Evolutionary conservation across 169 alveolate genomes (phyloP), one percentile per base, ranked within the genome.

Genomic region (Perkinsus olseni): DNA sequence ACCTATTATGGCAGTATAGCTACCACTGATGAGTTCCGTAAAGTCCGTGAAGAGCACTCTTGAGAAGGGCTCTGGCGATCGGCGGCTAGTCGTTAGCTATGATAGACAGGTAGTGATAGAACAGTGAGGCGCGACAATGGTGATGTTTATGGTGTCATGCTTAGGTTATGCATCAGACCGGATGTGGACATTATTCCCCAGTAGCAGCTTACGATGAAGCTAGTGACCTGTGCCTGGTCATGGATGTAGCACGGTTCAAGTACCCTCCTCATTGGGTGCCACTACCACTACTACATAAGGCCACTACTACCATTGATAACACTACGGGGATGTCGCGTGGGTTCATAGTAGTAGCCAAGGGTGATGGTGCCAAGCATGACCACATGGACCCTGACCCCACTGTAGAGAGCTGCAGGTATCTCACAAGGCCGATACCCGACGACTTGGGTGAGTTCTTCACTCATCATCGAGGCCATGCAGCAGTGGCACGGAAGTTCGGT

Each of bases 161-260:
- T 28, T 24, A 62, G 82, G 82, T 62, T 1, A 62, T 62, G 82
- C 74, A 40, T 28, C 95, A 95, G 92, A 95, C 96, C 6, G 97
- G 97, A 36, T 94, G 92, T 62, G 97, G 97, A 28, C 97, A 95
- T 51, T 95, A 93, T 48, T 94, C 96, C 39, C 96, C 96, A 38
- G 91, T 95, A n/a, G 97, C 93, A 21, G 97, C 96, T 3, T 95
- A 92, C 50, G 91, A 95, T 74, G 37, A 38, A 34, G 92, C 21
- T 20, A 34, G 48, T 39, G 96, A 94, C 37, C 91, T 93, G 51
- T 95, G 93, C 13, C 91, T 95, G 37, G 91, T 95, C 0, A 48
- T 95, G 74, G 97, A 95, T 74, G 94, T 94, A 20, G 97, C 97
- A 0, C 62, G 97, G 74, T 95, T 94, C 92, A 95, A 95, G 92